phyloP scores from a whole-genome alignment of 2,329 filamentous ascomycete genomes.

The Purpureocillium takamizusanense region DNA sequence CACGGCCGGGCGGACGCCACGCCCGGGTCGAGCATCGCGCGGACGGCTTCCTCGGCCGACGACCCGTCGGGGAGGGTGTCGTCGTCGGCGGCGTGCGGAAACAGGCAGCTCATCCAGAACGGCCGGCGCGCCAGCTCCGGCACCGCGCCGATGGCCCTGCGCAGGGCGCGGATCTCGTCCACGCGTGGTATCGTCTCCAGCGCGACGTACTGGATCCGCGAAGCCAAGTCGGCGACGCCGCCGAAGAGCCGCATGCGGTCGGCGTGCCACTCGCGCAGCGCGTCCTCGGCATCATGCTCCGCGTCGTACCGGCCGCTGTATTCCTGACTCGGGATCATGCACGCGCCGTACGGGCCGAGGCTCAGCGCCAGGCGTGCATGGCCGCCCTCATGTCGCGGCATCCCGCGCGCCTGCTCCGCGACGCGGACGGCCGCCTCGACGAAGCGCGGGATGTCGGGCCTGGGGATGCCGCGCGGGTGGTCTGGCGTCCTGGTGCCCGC shows the following conservation, averaged over 20 bases:
- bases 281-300: conserved; percentile 30
- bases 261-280: conserved; percentile 47
- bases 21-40: conserved; percentile 25
- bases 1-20: conserved; percentile 32
- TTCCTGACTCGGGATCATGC: conserved; percentile 56
- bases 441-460: conserved; percentile 27
- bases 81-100: conserved; percentile 38
- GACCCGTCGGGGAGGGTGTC: conserved; percentile 49
- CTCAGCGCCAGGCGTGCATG: conserved; percentile 40
- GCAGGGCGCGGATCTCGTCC: conserved; percentile 52
- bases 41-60: conserved; percentile 21
- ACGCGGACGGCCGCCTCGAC: conserved; percentile 35
- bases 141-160: conserved; percentile 28
- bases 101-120: conserved; percentile 57
- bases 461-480: conserved; percentile 33
- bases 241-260: conserved; percentile 43
- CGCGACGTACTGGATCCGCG: conserved; percentile 44
- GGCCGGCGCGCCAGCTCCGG: conserved; percentile 20
- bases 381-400: conserved; percentile 9
- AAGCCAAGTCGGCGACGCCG: conserved; percentile 23
- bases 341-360: conserved; percentile 58
- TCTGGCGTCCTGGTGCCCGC: conserved; percentile 32
- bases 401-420: conserved; percentile 22
- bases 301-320: conserved; percentile 54
- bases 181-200: conserved; percentile 58